Percentiles rank a stretch among this genome's conserved stretches.
These are phyloP conservation scores for Colletotrichum cereale DNA, from an alignment of 2,329 filamentous ascomycete species.

Conservation along the genomic window DNA sequence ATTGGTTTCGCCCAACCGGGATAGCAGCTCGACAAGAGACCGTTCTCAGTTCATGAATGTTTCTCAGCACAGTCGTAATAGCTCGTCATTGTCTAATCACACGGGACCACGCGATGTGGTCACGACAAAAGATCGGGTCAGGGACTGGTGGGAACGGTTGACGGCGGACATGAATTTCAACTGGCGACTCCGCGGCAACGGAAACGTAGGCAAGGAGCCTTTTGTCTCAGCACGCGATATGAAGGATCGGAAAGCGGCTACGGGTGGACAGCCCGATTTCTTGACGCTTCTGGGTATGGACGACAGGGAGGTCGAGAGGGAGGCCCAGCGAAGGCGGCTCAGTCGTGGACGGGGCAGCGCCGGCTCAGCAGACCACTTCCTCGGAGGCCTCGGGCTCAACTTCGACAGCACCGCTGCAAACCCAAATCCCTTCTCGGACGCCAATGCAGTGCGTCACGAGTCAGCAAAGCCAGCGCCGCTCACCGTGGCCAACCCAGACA, in stretches of 20 bases:
- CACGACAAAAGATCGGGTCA: slow-evolving; percentile 54
- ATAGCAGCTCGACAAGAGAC: slow-evolving; percentile 49
- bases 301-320: slow-evolving; percentile 54
- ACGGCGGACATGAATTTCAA: slow-evolving; percentile 55
- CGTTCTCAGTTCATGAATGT: slow-evolving; percentile 61
- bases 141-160: slow-evolving; percentile 61
- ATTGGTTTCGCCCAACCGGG: slow-evolving; percentile 56
- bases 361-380: slow-evolving; percentile 54
- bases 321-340: slow-evolving; percentile 51
- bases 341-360: slow-evolving; percentile 50
- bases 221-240: slow-evolving; percentile 46
- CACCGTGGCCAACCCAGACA: slow-evolving; percentile 45
- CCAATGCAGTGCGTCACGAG: slow-evolving; percentile 54
- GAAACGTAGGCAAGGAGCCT: slow-evolving; percentile 45
- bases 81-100: slow-evolving; percentile 46
- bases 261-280: slow-evolving; percentile 56
- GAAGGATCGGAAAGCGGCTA: slow-evolving; percentile 42
- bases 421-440: slow-evolving; percentile 64
- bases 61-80: slow-evolving; percentile 54
- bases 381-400: slow-evolving; percentile 54
- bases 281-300: slow-evolving; percentile 58
- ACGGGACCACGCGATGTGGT: slow-evolving; percentile 40
- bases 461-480: slow-evolving; percentile 56
- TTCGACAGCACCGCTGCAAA: slow-evolving; percentile 51
- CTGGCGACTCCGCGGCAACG: slow-evolving; percentile 50